These are phyloP conservation scores for Cochlearia excelsa DNA, from an alignment of 345 rosid genomes.

Conservation along the genomic window DNA sequence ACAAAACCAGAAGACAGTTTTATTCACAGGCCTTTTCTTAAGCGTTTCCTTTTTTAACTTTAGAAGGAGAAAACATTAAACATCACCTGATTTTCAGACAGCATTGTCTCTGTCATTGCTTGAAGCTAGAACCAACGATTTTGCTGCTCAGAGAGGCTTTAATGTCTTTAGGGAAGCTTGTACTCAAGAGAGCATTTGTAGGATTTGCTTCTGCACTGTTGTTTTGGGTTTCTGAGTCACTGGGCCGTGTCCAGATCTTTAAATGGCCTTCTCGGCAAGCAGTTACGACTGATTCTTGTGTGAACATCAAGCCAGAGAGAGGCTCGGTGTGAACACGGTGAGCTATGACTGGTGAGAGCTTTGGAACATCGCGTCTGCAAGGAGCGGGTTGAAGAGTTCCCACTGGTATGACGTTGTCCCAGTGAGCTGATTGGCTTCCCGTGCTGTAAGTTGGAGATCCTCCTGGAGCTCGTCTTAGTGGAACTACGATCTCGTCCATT, in stretches of 20 bases:
- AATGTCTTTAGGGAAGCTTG: constrained; percentile 57
- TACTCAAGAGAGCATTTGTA: constrained; percentile 36
- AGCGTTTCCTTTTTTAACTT: constrained; percentile 12
- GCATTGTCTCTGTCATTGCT: constrained; percentile 45
- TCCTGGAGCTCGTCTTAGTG: constrained; percentile 81
- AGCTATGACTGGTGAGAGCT: constrained; percentile 80
- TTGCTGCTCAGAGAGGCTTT: constrained; percentile 58
- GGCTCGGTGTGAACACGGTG: constrained; percentile 95
- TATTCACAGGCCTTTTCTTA: constrained; percentile 35
- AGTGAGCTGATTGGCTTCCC: constrained; percentile 97
- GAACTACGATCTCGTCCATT: constrained; percentile 98
- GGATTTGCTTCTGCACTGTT: constrained; percentile 50
- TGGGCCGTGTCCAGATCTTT: constrained; percentile 94
- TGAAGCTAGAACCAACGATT: constrained; percentile 57
- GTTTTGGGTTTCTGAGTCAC: constrained; percentile 54
- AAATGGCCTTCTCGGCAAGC: constrained; percentile 93
- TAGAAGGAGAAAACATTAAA: constrained; percentile 22
- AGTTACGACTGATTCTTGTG: constrained; percentile 81
- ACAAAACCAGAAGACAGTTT: constrained; percentile 27
- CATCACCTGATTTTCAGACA: constrained; percentile 33
- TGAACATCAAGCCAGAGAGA: constrained; percentile 85
- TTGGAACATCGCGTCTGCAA: constrained; percentile 86
- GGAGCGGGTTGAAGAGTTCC: constrained; percentile 96
- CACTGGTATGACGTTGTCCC: constrained; percentile 77
- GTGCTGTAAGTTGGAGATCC: constrained; percentile 95